These are phyloP conservation scores for Fomitopsis pulvina DNA, from an alignment of 768 basidiomycete species.

Conservation along the genomic window DNA sequence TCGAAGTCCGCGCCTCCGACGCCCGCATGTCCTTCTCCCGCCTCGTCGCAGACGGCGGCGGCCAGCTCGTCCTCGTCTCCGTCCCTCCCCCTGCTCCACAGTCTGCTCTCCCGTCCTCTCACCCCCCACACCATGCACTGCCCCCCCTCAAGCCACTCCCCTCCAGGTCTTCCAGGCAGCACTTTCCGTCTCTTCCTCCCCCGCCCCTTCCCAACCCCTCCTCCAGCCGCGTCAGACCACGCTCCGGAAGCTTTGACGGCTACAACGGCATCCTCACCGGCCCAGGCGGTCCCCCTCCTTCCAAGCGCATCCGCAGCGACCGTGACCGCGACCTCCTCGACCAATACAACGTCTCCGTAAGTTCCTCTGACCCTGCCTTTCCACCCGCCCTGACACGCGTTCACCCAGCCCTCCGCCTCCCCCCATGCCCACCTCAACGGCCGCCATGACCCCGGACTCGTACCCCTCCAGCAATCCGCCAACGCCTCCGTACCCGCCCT, in stretches of 20 bases:
- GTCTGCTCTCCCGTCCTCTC: background rate
- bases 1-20: conserved; percentile 43
- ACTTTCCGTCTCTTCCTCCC: conserved; percentile 28
- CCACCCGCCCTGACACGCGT: background rate
- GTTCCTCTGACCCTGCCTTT: conserved; percentile 8
- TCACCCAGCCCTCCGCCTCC: conserved; percentile 16
- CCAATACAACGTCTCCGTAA: conserved; percentile 22
- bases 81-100: conserved; percentile 8
- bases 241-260: conserved; percentile 37
- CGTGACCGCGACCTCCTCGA: conserved; percentile 25
- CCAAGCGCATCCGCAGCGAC: conserved; percentile 39
- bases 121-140: conserved; percentile 4
- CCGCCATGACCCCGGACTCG: conserved; percentile 10
- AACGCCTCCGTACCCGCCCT: conserved; percentile 12
- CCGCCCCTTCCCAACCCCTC: conserved; percentile 34
- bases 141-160: conserved; percentile 7
- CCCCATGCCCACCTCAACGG: conserved; percentile 17
- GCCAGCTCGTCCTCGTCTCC: conserved; percentile 31
- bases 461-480: conserved; percentile 11
- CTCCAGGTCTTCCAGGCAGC: conserved; percentile 19
- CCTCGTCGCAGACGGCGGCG: conserved; percentile 38
- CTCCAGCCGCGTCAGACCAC: conserved; percentile 33
- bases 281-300: conserved; percentile 37
- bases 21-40: conserved; percentile 42
- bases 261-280: conserved; percentile 20